Evolutionary conservation across 2,329 filamentous ascomycete genomes (phyloP).

Genomic region (Diplodia seriata): DNA sequence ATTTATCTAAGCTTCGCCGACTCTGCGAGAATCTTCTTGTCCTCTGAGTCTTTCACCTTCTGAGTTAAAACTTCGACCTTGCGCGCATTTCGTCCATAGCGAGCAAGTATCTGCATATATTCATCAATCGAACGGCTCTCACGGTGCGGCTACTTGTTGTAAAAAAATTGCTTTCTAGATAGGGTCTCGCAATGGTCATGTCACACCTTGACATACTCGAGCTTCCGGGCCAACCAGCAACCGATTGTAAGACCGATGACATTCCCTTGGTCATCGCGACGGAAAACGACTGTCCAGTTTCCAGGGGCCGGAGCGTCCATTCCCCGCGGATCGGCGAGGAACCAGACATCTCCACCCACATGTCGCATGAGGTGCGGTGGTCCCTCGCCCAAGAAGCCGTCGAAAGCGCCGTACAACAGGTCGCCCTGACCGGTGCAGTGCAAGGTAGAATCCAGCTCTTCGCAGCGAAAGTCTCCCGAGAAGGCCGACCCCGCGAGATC

Average conservation of each 20-base stretch:
- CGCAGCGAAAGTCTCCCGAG: not conserved
- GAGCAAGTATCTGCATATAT: no score
- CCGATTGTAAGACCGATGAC: not conserved
- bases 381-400: constrained; percentile 42
- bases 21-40: no score
- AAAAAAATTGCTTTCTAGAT: no score
- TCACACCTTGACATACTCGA: not conserved
- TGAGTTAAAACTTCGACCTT: no score
- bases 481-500: not conserved
- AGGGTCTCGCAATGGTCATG: not conserved
- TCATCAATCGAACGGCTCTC: no score
- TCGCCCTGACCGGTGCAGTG: not conserved
- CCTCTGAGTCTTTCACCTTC: no score
- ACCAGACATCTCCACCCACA: constrained; percentile 51
- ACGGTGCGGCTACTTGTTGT: no score
- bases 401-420: not conserved
- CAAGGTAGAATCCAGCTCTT: not conserved
- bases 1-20: no score
- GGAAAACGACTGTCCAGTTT: constrained; percentile 53
- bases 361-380: constrained; percentile 48
- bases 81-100: no score
- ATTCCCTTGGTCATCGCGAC: not conserved
- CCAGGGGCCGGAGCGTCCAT: constrained; percentile 53
- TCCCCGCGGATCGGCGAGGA: constrained; percentile 48
- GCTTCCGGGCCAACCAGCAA: not conserved